Percentiles rank a stretch among this genome's conserved stretches.
Conservation (phyloP, 495 filamentous ascomycete species). For the Oidiodendron maius region DNA sequence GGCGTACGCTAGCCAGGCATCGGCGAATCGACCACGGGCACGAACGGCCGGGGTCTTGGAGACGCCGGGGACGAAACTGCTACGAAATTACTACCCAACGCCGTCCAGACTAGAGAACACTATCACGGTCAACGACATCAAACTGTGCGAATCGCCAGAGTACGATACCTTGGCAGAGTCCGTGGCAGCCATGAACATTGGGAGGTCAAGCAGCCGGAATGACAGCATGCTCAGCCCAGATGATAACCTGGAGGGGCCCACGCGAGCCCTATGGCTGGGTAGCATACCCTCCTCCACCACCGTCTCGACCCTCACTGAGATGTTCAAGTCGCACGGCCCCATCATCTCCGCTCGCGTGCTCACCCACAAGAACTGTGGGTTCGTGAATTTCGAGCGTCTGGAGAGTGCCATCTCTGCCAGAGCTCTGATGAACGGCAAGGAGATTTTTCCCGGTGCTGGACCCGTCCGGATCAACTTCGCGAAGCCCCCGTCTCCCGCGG, state of each 20-base stretch:
- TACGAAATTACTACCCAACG: slow-evolving; percentile 72
- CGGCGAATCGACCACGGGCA: slow-evolving; percentile 76
- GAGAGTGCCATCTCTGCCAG: slow-evolving; percentile 89
- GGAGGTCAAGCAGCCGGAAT: slow-evolving; percentile 51
- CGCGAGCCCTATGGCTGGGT: slow-evolving; percentile 91
- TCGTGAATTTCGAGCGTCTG: slow-evolving; percentile 90
- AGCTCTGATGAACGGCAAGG: slow-evolving; percentile 83
- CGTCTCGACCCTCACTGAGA: slow-evolving; percentile 83
- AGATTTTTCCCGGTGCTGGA: slow-evolving; percentile 95
- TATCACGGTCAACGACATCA: slow-evolving; percentile 74
- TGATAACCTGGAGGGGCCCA: slow-evolving; percentile 84
- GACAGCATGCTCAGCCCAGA: slow-evolving; percentile 54
- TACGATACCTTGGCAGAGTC: slow-evolving; percentile 69
- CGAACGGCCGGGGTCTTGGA: slow-evolving; percentile 84
- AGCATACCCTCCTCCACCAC: slow-evolving; percentile 98
- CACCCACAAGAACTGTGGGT: slow-evolving; percentile 98
- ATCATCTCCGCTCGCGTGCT: slow-evolving; percentile 90
- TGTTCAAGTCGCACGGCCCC: slow-evolving; percentile 84
- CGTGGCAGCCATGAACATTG: slow-evolving; percentile 72
- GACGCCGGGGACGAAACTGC: slow-evolving; percentile 65
- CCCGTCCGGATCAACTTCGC: slow-evolving; percentile 95
- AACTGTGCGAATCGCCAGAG: slow-evolving; percentile 64
- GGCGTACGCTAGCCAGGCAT: slow-evolving; percentile 78
- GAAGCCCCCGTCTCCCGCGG: slow-evolving; percentile 84
- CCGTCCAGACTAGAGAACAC: slow-evolving; percentile 80